Evolutionary conservation across 2,329 filamentous ascomycete species (phyloP).

Genomic region (Curvularia eragrostidis): DNA sequence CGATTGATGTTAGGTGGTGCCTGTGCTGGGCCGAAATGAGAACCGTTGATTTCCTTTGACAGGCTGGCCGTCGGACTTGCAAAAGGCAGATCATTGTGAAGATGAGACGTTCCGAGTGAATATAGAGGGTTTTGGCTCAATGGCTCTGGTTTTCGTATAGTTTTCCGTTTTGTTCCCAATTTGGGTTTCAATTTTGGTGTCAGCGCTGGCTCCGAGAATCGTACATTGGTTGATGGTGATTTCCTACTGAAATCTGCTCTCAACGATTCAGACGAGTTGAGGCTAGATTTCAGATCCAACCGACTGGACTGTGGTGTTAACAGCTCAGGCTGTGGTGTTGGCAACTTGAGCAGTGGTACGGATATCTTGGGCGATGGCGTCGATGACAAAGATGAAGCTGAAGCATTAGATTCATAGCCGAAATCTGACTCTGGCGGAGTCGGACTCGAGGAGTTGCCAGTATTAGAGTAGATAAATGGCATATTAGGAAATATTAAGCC

Average conservation of each 20-base stretch:
- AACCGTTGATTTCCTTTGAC: conserved; percentile 13
- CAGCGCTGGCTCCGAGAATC: conserved; percentile 33
- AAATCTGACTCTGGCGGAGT: conserved; percentile 26
- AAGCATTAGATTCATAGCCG: conserved; percentile 27
- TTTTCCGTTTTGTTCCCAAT: conserved; percentile 8
- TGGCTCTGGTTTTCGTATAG: conserved; percentile 8
- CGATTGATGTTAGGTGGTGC: conserved; percentile 11
- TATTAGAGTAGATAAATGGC: conserved; percentile 18
- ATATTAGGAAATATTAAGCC: conserved; percentile 13
- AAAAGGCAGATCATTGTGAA: conserved; percentile 12
- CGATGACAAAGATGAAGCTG: conserved; percentile 19
- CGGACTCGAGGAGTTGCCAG: conserved; percentile 28
- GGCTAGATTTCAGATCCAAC: conserved; percentile 31
- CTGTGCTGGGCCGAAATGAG: conserved; percentile 11
- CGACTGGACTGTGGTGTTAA: conserved; percentile 13
- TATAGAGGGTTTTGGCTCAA: conserved; percentile 15
- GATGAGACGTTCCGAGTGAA: conserved; percentile 11
- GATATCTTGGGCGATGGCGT: not conserved
- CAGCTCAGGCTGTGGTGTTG: not conserved
- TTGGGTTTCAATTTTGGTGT: conserved; percentile 14
- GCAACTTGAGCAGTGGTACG: not conserved
- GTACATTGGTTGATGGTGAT: conserved; percentile 32
- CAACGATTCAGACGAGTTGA: conserved; percentile 29
- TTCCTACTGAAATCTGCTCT: conserved; percentile 17
- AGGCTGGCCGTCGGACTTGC: conserved; percentile 10